These are phyloP conservation scores for Fagus crenata DNA, from an alignment of 306 rosid species.

Conservation along the genomic window DNA sequence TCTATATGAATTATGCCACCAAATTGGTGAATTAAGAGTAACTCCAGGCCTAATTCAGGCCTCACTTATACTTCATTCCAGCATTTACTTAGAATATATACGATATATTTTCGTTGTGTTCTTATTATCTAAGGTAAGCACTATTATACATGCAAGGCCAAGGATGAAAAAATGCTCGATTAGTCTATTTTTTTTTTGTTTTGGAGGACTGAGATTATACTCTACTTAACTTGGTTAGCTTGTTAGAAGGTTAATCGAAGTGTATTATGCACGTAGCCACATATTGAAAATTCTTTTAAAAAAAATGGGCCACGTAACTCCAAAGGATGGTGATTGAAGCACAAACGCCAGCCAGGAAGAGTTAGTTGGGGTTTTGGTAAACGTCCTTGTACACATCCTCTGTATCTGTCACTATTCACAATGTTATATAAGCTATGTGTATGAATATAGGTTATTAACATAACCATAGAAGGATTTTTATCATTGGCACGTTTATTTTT, in stretches of 20 bases:
- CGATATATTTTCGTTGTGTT: too few species aligned
- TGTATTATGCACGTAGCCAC: background rate
- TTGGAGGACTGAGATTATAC: too few species aligned
- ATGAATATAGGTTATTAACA: background rate
- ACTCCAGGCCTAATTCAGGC: too few species aligned
- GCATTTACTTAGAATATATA: too few species aligned
- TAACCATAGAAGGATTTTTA: background rate
- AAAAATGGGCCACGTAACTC: background rate
- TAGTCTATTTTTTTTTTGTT: too few species aligned
- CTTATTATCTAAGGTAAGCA: too few species aligned
- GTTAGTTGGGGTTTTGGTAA: slow-evolving; percentile 6
- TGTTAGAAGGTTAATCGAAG: background rate
- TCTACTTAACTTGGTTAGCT: background rate
- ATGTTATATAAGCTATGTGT: background rate
- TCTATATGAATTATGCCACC: too few species aligned
- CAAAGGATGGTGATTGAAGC: background rate
- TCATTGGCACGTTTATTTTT: too few species aligned
- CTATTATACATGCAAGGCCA: too few species aligned
- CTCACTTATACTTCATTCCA: too few species aligned
- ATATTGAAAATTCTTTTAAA: background rate
- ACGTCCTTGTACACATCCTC: background rate
- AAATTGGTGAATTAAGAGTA: too few species aligned
- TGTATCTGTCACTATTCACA: background rate
- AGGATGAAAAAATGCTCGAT: too few species aligned
- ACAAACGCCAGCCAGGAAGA: background rate